These are phyloP conservation scores for Hymenoscyphus fraxineus DNA, from an alignment of 2,329 filamentous ascomycete genomes.

Conservation along the genomic window DNA sequence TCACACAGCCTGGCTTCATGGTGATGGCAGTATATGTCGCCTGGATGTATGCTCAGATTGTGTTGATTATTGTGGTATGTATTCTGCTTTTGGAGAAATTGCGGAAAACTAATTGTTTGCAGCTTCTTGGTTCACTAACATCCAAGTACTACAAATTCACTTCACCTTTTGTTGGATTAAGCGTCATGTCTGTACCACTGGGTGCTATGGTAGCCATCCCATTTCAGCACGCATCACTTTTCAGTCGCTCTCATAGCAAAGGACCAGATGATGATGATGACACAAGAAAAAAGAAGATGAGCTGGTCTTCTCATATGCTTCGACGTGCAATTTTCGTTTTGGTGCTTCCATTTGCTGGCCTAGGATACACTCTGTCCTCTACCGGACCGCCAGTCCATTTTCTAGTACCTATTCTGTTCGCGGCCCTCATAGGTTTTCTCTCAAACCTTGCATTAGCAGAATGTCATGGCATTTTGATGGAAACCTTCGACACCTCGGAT, in stretches of 20 bases:
- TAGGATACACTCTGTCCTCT: constrained; percentile 65
- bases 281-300: constrained; percentile 60
- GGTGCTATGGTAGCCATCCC: constrained; percentile 68
- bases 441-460: constrained; percentile 71
- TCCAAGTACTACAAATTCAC: constrained; percentile 64
- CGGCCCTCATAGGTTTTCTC: constrained; percentile 64
- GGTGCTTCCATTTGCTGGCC: constrained; percentile 60
- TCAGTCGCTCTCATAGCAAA: constrained; percentile 60
- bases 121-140: constrained; percentile 65
- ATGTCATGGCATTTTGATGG: constrained; percentile 75
- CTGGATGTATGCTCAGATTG: constrained; percentile 76
- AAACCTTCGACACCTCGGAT: constrained; percentile 77
- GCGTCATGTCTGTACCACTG: constrained; percentile 62
- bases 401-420: constrained; percentile 63
- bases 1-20: constrained; percentile 70
- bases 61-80: constrained; percentile 63
- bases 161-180: constrained; percentile 63
- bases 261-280: constrained; percentile 62
- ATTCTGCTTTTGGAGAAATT: not conserved
- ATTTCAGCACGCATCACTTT: constrained; percentile 66
- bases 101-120: constrained; percentile 10
- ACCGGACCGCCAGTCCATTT: constrained; percentile 57
- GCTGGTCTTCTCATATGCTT: constrained; percentile 69
- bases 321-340: constrained; percentile 66
- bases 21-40: constrained; percentile 68